Conservation (phyloP, 2,329 filamentous ascomycete species). For the Talaromyces funiculosus region DNA sequence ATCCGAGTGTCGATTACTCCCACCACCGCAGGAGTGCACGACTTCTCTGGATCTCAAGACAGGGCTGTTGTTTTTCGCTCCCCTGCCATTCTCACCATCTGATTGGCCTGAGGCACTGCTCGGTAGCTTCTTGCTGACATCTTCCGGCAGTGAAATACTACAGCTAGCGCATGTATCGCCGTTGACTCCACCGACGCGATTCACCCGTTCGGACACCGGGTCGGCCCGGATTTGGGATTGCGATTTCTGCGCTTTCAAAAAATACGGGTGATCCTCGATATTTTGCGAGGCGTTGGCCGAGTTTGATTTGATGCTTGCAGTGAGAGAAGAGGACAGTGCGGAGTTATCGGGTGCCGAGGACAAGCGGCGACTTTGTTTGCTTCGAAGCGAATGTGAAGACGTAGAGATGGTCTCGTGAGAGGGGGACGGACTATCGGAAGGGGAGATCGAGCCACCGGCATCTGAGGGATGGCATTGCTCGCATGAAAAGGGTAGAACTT, state of each 20-base stretch:
- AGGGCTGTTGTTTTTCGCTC: conserved; percentile 49
- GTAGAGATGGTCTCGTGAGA: conserved; percentile 25
- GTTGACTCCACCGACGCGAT: conserved; percentile 40
- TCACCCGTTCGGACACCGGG: conserved; percentile 33
- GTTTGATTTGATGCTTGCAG: conserved; percentile 20
- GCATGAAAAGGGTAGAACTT: conserved; percentile 52
- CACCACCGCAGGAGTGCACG: conserved; percentile 46
- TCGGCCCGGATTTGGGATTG: background rate
- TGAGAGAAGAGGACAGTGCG: conserved; percentile 25
- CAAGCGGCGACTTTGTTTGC: conserved; percentile 9
- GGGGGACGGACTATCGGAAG: conserved; percentile 37
- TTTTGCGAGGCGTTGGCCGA: conserved; percentile 19
- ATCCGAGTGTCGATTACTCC: conserved; percentile 24
- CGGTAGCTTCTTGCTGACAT: conserved; percentile 50
- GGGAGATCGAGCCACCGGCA: conserved; percentile 28
- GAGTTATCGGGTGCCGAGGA: conserved; percentile 19
- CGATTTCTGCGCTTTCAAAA: conserved; percentile 27
- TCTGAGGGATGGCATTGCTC: conserved; percentile 45
- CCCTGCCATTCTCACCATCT: conserved; percentile 44
- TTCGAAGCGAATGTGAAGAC: conserved; percentile 15
- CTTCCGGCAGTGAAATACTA: conserved; percentile 50
- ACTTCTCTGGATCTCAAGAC: conserved; percentile 52
- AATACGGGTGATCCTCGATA: conserved; percentile 49
- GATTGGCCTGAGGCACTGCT: conserved; percentile 47
- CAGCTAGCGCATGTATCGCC: conserved; percentile 55